Base-by-base conservation (phyloP, 2,329 filamentous ascomycete species). In the Fusarium clavum region DNA sequence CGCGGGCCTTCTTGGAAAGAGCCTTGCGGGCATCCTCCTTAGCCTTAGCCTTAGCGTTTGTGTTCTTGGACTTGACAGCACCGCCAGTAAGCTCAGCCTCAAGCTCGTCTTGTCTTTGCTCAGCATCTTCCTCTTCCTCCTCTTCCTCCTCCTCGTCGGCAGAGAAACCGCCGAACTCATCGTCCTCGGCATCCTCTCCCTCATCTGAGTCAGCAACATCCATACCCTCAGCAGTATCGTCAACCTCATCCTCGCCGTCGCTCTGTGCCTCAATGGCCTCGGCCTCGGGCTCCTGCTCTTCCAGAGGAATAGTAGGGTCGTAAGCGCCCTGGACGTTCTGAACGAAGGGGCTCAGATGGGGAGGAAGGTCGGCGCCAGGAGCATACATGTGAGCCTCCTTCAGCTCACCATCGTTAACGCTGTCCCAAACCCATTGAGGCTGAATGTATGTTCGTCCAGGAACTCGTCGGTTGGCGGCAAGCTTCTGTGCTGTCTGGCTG, bases 351-450 rank as follows among this genome's bases (percentile, higher is more conserved):
- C 94, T 98, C 74, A 99, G 82, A 85, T 99, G 96, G 14, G 96
- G 96, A 24, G 96, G 96, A 32, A 99, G 85, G 72, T 93, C 91
- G 20, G 94, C 92, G 20, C 96, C 96, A 3, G 96, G 96, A 1
- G 91, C 93, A 77, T 99, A 99, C 38, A 94, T 82, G 77, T 98
- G 94, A 32, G 94, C 89, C 71, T 92, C 88, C 79, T 98, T 90
- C 59, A 99, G 84, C 80, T 95, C 94, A 68, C 94, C 93, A 47
- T 96, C 93, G 79, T 99, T 99, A 79, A 97, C 84, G 76, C 93
- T 95, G 78, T 99, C 96, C 96, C 96, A 99, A 6, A 99, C 90
- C 95, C 97, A 99, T 79, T 99, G 96, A 22, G 96, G 96, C 83
- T 99, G 96, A 59, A 99, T 83, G 75, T 99, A 99, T 69, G 90